These are phyloP conservation scores for Cladosporium oxysporum DNA, from an alignment of 2,329 filamentous ascomycete species.

Conservation along the genomic window DNA sequence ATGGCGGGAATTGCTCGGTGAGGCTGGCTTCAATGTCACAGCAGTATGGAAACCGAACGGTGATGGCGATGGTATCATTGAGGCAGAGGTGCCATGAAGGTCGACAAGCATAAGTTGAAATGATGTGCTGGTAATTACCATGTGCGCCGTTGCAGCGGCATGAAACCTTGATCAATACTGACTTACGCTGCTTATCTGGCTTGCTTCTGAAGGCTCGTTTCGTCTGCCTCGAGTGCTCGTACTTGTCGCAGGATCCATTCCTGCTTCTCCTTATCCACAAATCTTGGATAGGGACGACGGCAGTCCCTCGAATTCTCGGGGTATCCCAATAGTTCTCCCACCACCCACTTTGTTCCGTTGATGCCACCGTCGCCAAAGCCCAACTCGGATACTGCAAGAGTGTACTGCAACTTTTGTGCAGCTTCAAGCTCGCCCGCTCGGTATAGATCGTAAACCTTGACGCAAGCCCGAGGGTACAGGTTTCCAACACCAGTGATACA, in stretches of 20 bases:
- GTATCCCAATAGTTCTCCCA: conserved; percentile 57
- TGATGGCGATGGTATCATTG: not conserved
- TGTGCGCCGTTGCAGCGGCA: not conserved
- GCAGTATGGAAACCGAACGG: not conserved
- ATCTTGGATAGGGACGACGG: conserved; percentile 57
- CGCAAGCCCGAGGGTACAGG: conserved; percentile 58
- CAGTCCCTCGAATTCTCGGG: conserved; percentile 54
- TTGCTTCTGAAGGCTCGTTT: conserved; percentile 30
- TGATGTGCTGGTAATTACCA: not conserved
- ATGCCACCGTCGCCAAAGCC: conserved; percentile 61
- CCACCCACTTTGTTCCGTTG: conserved; percentile 63
- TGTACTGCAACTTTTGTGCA: conserved; percentile 53
- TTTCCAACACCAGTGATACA: conserved; percentile 66
- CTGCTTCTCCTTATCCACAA: conserved; percentile 48
- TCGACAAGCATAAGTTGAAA: not conserved
- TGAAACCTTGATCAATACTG: not conserved
- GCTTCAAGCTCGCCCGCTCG: conserved; percentile 43
- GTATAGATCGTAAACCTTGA: conserved; percentile 33
- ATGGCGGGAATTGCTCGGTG: not conserved
- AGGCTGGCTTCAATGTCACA: not conserved
- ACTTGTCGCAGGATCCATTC: conserved; percentile 46
- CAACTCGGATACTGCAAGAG: conserved; percentile 56
- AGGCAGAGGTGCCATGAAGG: not conserved
- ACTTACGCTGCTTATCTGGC: not conserved
- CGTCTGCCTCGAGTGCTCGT: conserved; percentile 36